Conservation (phyloP, 2,329 filamentous ascomycete genomes). For the Botryotinia convoluta region DNA sequence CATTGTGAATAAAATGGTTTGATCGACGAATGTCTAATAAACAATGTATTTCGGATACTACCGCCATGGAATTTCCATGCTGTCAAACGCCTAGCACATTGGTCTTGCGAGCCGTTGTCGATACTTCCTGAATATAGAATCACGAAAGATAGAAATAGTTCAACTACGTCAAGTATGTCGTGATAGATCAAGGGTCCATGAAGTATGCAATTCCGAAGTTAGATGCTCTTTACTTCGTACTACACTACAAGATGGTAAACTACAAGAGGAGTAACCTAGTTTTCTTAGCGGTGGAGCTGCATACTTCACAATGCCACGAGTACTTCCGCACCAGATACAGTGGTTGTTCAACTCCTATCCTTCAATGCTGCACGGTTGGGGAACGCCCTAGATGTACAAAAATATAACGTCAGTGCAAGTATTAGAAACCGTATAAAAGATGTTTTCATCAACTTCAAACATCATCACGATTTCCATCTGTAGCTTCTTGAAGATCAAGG, state of each 20-base stretch:
- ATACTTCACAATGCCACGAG: neutral
- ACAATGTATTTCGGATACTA: neutral
- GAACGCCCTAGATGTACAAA: neutral
- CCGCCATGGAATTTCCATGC: neutral
- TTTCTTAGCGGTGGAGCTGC: neutral
- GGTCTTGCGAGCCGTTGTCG: neutral
- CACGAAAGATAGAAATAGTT: neutral
- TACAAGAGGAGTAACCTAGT: neutral
- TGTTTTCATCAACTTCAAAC: neutral
- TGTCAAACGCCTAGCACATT: neutral
- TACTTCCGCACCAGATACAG: neutral
- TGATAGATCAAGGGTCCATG: neutral
- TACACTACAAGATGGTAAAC: neutral
- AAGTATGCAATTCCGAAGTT: neutral
- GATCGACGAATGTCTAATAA: neutral
- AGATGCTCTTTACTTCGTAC: neutral
- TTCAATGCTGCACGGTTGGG: slow-evolving; percentile 1
- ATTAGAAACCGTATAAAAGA: neutral
- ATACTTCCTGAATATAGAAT: neutral
- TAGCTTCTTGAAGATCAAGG: neutral
- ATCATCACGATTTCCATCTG: neutral
- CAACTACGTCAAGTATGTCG: neutral
- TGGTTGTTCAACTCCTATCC: neutral
- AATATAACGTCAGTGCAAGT: neutral
- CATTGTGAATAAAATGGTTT: neutral